These are phyloP conservation scores for Naumovozyma dairenensis DNA, from an alignment of 805 yeast species.

Conservation along the genomic window DNA sequence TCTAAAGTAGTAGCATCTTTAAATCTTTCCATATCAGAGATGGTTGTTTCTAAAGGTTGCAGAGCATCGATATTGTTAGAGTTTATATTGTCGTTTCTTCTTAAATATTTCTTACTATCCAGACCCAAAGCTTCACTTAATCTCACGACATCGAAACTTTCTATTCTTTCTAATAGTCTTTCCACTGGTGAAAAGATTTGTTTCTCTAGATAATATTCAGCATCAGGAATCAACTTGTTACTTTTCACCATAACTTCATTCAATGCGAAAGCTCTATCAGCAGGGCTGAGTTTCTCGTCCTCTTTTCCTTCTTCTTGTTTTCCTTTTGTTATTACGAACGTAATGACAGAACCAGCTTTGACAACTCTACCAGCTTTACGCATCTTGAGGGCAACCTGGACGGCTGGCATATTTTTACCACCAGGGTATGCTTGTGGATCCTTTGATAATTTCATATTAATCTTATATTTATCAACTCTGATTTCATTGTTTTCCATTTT, in stretches of 20 bases:
- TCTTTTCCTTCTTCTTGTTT: conserved; percentile 31
- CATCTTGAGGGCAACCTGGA: conserved; percentile 80
- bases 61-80: conserved; percentile 33
- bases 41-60: conserved; percentile 71
- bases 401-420: conserved; percentile 77
- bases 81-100: conserved; percentile 24
- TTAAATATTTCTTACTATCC: conserved; percentile 54
- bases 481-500: conserved; percentile 53
- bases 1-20: conserved; percentile 46
- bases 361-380: conserved; percentile 77
- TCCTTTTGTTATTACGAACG: conserved; percentile 61
- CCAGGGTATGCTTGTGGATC: conserved; percentile 80
- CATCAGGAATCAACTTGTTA: conserved; percentile 55
- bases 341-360: conserved; percentile 81
- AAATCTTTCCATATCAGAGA: conserved; percentile 77
- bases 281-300: conserved; percentile 21
- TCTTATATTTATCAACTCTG: conserved; percentile 58
- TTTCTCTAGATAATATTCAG: conserved; percentile 69
- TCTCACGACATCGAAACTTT: conserved; percentile 74
- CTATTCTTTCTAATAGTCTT: conserved; percentile 73
- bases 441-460: conserved; percentile 81
- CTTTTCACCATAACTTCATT: conserved; percentile 55
- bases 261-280: conserved; percentile 77
- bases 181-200: conserved; percentile 88
- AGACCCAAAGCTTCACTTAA: conserved; percentile 71